Evolutionary conservation across 2,329 filamentous ascomycete genomes (phyloP).

Genomic region (Bipolaris cookei): DNA sequence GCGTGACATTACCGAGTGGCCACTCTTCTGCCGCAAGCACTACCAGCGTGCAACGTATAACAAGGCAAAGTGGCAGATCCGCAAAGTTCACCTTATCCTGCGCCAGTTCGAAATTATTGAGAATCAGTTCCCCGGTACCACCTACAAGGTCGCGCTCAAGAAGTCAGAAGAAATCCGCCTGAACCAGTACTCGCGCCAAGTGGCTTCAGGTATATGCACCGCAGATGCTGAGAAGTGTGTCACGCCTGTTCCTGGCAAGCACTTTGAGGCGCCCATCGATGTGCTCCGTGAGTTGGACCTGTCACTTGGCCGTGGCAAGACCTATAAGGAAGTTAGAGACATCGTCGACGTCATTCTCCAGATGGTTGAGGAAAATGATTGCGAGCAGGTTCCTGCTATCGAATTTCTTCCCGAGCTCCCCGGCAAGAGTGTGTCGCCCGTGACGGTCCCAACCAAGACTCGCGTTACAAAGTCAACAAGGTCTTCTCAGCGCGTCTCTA

Average conservation of each 20-base stretch:
- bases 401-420: conserved; percentile 42
- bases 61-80: conserved; percentile 42
- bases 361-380: conserved; percentile 37
- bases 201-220: conserved; percentile 22
- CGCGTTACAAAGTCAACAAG: conserved; percentile 15
- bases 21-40: conserved; percentile 49
- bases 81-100: conserved; percentile 43
- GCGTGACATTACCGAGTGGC: conserved; percentile 40
- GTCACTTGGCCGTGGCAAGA: conserved; percentile 32
- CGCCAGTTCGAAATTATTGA: conserved; percentile 45
- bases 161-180: conserved; percentile 46
- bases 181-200: conserved; percentile 35
- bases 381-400: conserved; percentile 37
- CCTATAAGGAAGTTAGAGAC: conserved; percentile 25
- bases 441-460: conserved; percentile 18
- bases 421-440: conserved; percentile 19
- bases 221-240: conserved; percentile 22
- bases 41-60: conserved; percentile 51
- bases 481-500: conserved; percentile 22
- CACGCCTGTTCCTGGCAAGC: conserved; percentile 24
- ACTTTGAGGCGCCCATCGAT: conserved; percentile 43
- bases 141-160: conserved; percentile 44
- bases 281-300: conserved; percentile 41
- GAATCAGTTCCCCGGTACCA: conserved; percentile 36
- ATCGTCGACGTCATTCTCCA: conserved; percentile 35